Evolutionary conservation across 2,329 filamentous ascomycete species (phyloP).

Genomic region (Aquanectria penicillioides): DNA sequence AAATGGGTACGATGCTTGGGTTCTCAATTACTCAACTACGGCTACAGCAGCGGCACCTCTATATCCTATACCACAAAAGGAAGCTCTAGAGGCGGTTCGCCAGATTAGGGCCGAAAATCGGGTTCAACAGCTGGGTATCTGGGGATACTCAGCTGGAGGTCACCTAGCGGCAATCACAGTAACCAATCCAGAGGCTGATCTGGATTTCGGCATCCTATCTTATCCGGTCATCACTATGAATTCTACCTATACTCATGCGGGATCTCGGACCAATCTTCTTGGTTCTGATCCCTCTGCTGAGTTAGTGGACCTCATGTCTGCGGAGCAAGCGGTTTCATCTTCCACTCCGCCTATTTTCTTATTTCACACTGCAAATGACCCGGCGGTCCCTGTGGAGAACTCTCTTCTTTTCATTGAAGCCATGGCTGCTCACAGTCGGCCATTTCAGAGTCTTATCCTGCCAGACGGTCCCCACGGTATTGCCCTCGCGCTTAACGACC

Average conservation of each 20-base stretch:
- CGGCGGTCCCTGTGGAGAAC: conserved; percentile 26
- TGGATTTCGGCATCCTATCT: conserved; percentile 31
- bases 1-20: conserved; percentile 33
- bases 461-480: conserved; percentile 27
- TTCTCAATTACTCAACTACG: conserved; percentile 27
- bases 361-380: conserved; percentile 30
- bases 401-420: conserved; percentile 25
- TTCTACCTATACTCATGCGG: conserved; percentile 23
- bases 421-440: conserved; percentile 21
- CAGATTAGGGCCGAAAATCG: conserved; percentile 21
- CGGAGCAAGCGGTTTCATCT: conserved; percentile 22
- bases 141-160: conserved; percentile 31
- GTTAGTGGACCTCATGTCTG: conserved; percentile 20
- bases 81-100: conserved; percentile 23
- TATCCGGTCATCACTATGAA: conserved; percentile 31
- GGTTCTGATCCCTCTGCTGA: conserved; percentile 18
- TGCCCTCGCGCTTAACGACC: conserved; percentile 25
- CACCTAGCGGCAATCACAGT: conserved; percentile 30
- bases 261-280: conserved; percentile 26
- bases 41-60: conserved; percentile 22
- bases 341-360: conserved; percentile 26
- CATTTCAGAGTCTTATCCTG: conserved; percentile 18
- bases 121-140: conserved; percentile 15
- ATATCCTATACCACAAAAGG: conserved; percentile 25
- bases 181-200: conserved; percentile 19